Base-by-base conservation (phyloP, 331 rosid species). In the Cucumis variabilis region DNA sequence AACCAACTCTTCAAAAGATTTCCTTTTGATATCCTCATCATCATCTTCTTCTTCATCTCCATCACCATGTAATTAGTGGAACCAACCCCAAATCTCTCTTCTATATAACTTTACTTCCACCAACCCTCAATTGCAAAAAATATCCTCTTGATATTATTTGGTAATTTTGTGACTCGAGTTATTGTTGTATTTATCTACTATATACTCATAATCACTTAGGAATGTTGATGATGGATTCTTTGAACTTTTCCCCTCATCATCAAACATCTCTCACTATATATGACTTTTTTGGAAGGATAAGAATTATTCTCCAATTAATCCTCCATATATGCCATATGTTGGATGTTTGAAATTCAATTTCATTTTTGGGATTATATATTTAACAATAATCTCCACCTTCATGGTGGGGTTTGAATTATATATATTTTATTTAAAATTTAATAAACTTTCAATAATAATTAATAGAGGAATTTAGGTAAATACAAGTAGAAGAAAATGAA, bases 171-270 rank as follows among this genome's bases (percentile, higher is more conserved):
- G 20, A 19, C 50, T 41, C 20, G 60, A 21, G 28, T 44, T 41
- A 15, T 46, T 76, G 82, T 48, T 76, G 82, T 13, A 13, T 58
- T 16, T 58, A 58, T 50, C 51, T 37, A 21, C 79, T 71, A 30
- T 19, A 37, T 37, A 37, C 7, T 30, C 4, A 21, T 70, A 19
- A 46, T 75, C 82, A 75, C 30, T 75, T 75, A n/a, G 33, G 65
- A 77, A 77, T 48, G 41, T 7, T 77, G 65, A 77, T 77, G 83
- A 77, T 77, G 41, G 83, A 24, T 50, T 77, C 83, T 28, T 77
- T 77, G 83, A 77, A 24, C 14, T 13, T 24, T 77, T n/a, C 23
- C 41, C 19, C 48, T 44, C n/a, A 12, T 74, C 0, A 11, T 1
- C 81, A 41, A 74, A 74, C 28, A 41, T 74, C 19, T 37, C 55